Conservation (phyloP, 495 filamentous ascomycete species). For the Podospora didyma region DNA sequence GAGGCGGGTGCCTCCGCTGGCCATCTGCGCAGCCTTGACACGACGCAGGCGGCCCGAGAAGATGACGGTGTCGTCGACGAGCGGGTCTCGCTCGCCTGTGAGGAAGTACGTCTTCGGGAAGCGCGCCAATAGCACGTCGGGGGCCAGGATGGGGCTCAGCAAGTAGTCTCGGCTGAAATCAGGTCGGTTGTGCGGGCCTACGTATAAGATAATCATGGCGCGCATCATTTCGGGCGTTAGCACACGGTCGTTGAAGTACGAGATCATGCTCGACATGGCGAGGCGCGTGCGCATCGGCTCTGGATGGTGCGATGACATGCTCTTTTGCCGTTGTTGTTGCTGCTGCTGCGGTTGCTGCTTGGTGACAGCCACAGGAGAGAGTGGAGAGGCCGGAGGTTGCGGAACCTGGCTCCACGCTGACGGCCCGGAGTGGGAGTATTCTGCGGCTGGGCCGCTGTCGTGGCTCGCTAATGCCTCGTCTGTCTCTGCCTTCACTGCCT, state of each 20-base stretch:
- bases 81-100: constrained; percentile 89
- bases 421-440: constrained; percentile 39
- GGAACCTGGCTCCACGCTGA: constrained; percentile 33
- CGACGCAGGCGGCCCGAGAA: constrained; percentile 84
- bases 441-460: constrained; percentile 32
- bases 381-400: neutral
- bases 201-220: constrained; percentile 97
- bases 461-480: neutral
- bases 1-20: constrained; percentile 21
- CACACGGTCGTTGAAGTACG: constrained; percentile 94
- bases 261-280: constrained; percentile 92
- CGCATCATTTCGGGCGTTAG: constrained; percentile 98
- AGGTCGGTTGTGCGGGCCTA: constrained; percentile 87
- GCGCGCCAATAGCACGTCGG: constrained; percentile 69
- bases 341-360: neutral
- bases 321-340: constrained; percentile 4
- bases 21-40: constrained; percentile 64
- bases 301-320: constrained; percentile 44
- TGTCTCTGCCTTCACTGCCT: neutral
- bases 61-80: constrained; percentile 95
- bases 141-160: constrained; percentile 83
- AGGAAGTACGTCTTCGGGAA: constrained; percentile 93
- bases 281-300: constrained; percentile 78
- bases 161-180: constrained; percentile 90
- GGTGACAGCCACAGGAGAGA: constrained; percentile 9